Evolutionary conservation across 2,329 filamentous ascomycete species (phyloP), one percentile per base, ranked within the genome.

Genomic region (Xylariaceae sp.): DNA sequence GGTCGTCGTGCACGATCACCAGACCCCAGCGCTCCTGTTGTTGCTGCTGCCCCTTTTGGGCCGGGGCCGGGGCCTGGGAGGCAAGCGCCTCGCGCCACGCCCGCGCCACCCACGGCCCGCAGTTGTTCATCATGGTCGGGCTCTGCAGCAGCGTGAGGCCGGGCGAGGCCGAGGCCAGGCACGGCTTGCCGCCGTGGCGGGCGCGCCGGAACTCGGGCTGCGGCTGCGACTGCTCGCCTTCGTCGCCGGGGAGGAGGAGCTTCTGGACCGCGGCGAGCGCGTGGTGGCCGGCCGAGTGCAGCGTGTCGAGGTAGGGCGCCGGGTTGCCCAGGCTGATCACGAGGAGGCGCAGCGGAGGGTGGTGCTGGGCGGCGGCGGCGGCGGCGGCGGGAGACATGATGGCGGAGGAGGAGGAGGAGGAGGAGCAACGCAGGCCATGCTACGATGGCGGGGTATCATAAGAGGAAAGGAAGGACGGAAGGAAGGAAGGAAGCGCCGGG

Each of bases 281-380:
- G 36, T 78, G 74, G 63, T 96, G 90, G 9, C 89, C 92, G 11
- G 88, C 87, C 16, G 80, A 89, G 62, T 96, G 92, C 6, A 90
- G 77, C 14, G 85, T 93, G 43, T 81, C 71, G 44, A 75, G 73
- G 59, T 90, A 89, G 2, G 77, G 65, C 5, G 72, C 67, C 5
- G 84, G 87, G 50, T 96, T 96, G 46, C 92, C 92, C 42, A 98
- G 73, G 42, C 86, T 92, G 63, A 88, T 75, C 50, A 96, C 70
- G 36, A 96, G 75, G 47, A 94, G 76, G 24, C 70, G 73, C n/a
- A n/a, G n/a, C n/a, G n/a, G n/a, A n/a, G n/a, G n/a, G 29, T 63
- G 55, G n/a, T n/a, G n/a, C n/a, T n/a, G n/a, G n/a, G n/a, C n/a
- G n/a, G n/a, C n/a, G n/a, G n/a, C n/a, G n/a, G n/a, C n/a, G n/a